phyloP scores from a whole-genome alignment of 306 rosid species.

The Lablab purpureus region DNA sequence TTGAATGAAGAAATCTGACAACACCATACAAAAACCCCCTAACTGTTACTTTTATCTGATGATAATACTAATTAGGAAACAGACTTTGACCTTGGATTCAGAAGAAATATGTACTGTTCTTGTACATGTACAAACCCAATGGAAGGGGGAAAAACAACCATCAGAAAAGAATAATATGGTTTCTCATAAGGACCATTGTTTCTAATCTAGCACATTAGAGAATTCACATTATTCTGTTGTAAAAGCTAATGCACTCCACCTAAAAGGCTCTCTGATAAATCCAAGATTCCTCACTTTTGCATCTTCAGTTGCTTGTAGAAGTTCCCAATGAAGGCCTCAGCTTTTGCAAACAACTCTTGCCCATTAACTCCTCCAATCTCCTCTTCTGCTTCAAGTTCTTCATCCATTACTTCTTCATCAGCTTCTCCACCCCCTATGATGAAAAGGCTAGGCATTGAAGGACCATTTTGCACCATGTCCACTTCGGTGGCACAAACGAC shows the following conservation, averaged over 20 bases:
- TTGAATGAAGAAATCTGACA: slow-evolving; percentile 25
- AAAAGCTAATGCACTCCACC: slow-evolving; percentile 27
- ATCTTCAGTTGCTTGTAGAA: slow-evolving; percentile 81
- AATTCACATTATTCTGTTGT: neutral
- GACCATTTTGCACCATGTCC: slow-evolving; percentile 57
- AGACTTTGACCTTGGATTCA: neutral
- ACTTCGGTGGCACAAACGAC: slow-evolving; percentile 26
- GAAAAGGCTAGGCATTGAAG: slow-evolving; percentile 72
- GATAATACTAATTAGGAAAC: slow-evolving; percentile 18
- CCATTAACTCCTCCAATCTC: slow-evolving; percentile 51
- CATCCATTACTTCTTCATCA: slow-evolving; percentile 42
- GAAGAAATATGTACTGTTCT: neutral
- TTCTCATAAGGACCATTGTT: slow-evolving; percentile 42
- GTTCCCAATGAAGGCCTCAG: slow-evolving; percentile 78
- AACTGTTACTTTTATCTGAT: neutral
- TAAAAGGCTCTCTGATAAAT: slow-evolving; percentile 57
- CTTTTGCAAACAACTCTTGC: slow-evolving; percentile 72
- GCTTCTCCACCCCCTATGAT: slow-evolving; percentile 62
- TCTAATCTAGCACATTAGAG: slow-evolving; percentile 1
- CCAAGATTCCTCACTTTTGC: slow-evolving; percentile 89
- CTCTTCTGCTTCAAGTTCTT: slow-evolving; percentile 46
- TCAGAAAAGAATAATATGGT: slow-evolving; percentile 36
- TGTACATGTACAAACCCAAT: slow-evolving; percentile 17
- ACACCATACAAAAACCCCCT: slow-evolving; percentile 2
- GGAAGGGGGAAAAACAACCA: slow-evolving; percentile 28